A percentile compares a stretch with the other conserved stretches of the same genome.
Conservation (phyloP, 257 asterid genomes). For the Salvia splendens region DNA sequence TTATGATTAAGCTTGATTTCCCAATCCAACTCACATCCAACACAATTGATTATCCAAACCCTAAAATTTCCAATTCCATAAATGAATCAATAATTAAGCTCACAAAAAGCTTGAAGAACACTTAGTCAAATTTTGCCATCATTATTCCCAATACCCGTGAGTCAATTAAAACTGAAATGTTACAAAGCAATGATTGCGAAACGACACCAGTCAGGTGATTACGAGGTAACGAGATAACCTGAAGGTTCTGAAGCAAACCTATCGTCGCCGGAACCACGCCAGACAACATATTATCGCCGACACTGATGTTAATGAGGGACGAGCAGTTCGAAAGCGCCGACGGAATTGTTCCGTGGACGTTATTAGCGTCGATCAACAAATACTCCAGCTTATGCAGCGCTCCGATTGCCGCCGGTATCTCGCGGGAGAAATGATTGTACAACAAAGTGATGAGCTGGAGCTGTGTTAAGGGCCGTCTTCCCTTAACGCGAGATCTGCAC, state of each 20-base stretch:
- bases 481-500: no score
- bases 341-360: conserved; percentile 65
- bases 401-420: conserved; percentile 62
- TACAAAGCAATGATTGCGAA: conserved; percentile 59
- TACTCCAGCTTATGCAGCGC: conserved; percentile 48
- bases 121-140: conserved; percentile 45
- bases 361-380: conserved; percentile 63
- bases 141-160: conserved; percentile 64
- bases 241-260: conserved; percentile 48
- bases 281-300: conserved; percentile 58
- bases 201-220: conserved; percentile 68
- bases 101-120: conserved; percentile 54
- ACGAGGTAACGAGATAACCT: conserved; percentile 58
- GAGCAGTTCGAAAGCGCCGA: conserved; percentile 78
- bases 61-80: no score
- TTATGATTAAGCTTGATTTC: no score
- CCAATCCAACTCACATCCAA: no score
- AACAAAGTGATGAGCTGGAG: conserved; percentile 64
- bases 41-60: no score
- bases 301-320: conserved; percentile 63
- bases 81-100: no score
- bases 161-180: conserved; percentile 62
- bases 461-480: conserved; percentile 1
- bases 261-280: conserved; percentile 73
- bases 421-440: conserved; percentile 60